Conservation (phyloP, 176 grass and related monocot genomes). For the Canna indica region DNA sequence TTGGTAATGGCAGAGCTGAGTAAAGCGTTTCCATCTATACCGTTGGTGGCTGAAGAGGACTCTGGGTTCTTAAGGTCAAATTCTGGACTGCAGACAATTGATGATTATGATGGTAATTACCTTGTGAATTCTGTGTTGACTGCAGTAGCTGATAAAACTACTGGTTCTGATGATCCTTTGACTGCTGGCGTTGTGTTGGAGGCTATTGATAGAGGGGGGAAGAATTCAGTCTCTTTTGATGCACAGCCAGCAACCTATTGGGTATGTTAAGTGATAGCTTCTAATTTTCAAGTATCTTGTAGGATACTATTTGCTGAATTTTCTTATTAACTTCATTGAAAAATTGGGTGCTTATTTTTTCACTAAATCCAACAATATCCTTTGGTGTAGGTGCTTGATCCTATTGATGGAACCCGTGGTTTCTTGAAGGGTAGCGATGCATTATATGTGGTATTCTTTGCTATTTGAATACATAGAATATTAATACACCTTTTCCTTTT, state of each 20-base stretch:
- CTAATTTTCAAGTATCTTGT: not conserved
- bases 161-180: constrained; percentile 31
- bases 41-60: constrained; percentile 88
- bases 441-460: constrained; percentile 74
- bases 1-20: constrained; percentile 52
- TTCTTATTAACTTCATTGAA: not conserved
- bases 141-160: constrained; percentile 43
- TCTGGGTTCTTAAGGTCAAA: constrained; percentile 45
- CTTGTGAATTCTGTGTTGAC: constrained; percentile 60
- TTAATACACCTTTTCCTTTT: not conserved
- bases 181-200: constrained; percentile 59
- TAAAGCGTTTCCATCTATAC: constrained; percentile 68
- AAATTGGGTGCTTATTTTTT: too few species aligned
- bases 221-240: constrained; percentile 68
- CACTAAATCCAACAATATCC: too few species aligned
- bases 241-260: constrained; percentile 70
- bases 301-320: constrained; percentile 3
- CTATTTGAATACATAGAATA: not conserved
- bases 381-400: constrained; percentile 70
- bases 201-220: constrained; percentile 89
- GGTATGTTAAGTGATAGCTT: constrained; percentile 26
- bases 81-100: not conserved
- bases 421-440: constrained; percentile 75
- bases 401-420: constrained; percentile 90
- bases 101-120: constrained; percentile 26